Percentiles rank a stretch among this genome's conserved stretches.
These are phyloP conservation scores for Daldinia vernicosa DNA, from an alignment of 495 filamentous ascomycete species.

Conservation along the genomic window DNA sequence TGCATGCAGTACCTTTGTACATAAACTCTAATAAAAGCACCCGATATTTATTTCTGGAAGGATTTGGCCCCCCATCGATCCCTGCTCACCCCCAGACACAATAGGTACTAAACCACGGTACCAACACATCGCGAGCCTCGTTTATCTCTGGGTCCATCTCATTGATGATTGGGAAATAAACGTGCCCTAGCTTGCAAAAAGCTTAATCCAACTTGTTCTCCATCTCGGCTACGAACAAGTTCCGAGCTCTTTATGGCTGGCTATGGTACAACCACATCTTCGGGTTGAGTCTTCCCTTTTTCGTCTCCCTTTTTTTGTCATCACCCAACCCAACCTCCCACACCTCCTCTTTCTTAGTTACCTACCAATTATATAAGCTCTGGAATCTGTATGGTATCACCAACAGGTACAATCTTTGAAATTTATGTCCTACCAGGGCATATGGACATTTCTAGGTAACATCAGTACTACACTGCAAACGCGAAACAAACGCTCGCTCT, in stretches of 20 bases:
- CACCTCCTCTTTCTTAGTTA: background rate
- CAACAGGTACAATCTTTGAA: background rate
- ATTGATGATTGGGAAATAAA: background rate
- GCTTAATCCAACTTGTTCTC: slow-evolving; percentile 4
- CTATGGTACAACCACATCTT: background rate
- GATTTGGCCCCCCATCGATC: background rate
- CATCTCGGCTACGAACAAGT: slow-evolving; percentile 3
- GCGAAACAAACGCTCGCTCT: background rate
- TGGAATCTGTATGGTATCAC: background rate
- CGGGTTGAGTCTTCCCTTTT: background rate
- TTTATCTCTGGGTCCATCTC: background rate
- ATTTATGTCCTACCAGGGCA: background rate
- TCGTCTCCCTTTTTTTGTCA: background rate
- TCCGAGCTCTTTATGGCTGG: background rate
- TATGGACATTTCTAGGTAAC: background rate
- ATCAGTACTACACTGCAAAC: background rate
- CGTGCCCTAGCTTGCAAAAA: background rate
- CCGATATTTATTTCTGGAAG: background rate
- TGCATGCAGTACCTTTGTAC: no score
- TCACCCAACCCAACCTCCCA: background rate
- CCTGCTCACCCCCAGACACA: background rate
- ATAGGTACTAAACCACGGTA: background rate
- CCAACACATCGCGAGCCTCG: background rate
- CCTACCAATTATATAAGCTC: background rate
- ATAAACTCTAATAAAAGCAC: background rate